Conservation (phyloP, 768 basidiomycete genomes). For the Xerocomus potaroensis region DNA sequence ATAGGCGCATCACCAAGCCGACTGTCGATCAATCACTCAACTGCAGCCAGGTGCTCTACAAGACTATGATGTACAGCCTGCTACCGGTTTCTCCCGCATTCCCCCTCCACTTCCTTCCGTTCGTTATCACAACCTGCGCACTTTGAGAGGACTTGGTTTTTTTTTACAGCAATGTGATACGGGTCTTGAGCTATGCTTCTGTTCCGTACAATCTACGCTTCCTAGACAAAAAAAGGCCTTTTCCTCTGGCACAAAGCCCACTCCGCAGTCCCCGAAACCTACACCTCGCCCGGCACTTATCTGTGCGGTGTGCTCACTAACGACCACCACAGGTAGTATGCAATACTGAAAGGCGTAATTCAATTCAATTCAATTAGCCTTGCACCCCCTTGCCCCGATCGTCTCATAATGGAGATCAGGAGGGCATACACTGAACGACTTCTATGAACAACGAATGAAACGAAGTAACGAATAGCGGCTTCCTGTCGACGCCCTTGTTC, state of each 20-base stretch:
- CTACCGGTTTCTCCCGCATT: background rate
- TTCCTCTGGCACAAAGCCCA: background rate
- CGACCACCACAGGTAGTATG: background rate
- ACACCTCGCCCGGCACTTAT: no score
- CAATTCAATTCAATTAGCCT: background rate
- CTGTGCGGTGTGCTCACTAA: no score
- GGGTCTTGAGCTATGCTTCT: constrained; percentile 7
- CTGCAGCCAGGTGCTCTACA: background rate
- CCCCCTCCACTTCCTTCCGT: background rate
- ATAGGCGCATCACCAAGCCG: background rate
- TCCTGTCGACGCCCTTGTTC: constrained; percentile 7
- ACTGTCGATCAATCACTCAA: background rate
- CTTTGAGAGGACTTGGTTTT: background rate
- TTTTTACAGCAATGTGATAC: constrained; percentile 12
- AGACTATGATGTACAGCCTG: background rate
- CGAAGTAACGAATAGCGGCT: background rate
- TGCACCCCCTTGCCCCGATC: constrained; percentile 16
- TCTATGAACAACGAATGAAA: background rate
- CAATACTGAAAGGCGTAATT: constrained; percentile 20
- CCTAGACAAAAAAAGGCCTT: background rate
- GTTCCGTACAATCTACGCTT: constrained; percentile 12
- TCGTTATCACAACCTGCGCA: constrained; percentile 10
- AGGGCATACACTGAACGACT: background rate
- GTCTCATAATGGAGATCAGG: constrained; percentile 5
- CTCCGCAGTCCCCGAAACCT: constrained; percentile 6